These are phyloP conservation scores for Paecilomyces sp. DNA, from an alignment of 2,329 filamentous ascomycete genomes.

Conservation along the genomic window DNA sequence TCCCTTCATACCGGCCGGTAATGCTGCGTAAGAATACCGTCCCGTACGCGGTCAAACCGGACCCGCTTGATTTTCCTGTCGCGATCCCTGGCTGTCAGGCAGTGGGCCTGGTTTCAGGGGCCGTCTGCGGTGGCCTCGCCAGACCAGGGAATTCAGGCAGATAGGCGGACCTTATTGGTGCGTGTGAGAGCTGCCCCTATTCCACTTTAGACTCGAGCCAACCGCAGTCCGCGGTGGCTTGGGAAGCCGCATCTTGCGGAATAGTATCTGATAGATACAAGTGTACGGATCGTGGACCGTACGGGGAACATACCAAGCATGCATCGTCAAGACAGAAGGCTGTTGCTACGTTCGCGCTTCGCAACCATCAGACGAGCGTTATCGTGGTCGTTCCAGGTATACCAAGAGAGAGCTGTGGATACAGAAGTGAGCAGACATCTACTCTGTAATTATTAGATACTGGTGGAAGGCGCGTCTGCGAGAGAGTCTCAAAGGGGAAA, in stretches of 20 bases:
- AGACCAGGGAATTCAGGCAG: constrained; percentile 14
- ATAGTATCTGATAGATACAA: neutral
- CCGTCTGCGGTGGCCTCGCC: constrained; percentile 22
- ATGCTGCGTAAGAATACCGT: neutral
- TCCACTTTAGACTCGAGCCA: neutral
- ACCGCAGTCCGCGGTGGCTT: neutral
- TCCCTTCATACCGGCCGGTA: constrained; percentile 1
- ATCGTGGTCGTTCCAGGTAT: neutral
- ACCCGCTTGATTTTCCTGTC: neutral
- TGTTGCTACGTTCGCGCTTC: neutral
- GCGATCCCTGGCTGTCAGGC: neutral
- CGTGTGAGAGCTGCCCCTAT: constrained; percentile 3
- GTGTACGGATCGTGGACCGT: neutral
- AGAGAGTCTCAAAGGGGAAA: neutral
- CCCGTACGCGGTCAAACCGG: neutral
- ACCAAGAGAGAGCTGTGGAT: too few relatives aligned
- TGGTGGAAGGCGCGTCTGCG: neutral
- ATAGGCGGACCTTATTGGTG: constrained; percentile 5
- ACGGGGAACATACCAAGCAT: neutral
- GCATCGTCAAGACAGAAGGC: neutral
- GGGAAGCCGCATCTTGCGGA: neutral
- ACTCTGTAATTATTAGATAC: neutral
- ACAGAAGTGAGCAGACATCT: too few relatives aligned
- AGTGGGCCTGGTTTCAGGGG: constrained; percentile 25
- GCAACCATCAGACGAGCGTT: neutral